Conservation (phyloP, 805 yeast species). For the Saturnispora sekii region DNA sequence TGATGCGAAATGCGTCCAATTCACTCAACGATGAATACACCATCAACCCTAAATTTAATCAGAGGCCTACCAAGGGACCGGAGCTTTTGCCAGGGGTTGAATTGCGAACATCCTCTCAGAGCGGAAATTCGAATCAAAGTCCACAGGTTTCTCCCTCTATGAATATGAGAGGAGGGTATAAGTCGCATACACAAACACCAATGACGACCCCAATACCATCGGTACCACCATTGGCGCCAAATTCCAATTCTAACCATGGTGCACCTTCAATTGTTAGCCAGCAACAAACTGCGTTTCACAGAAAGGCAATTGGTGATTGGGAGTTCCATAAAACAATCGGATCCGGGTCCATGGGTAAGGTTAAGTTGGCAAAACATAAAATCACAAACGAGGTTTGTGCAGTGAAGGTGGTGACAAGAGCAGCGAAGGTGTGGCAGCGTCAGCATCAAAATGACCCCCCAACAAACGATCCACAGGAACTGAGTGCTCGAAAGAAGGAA, state of each 20-base stretch:
- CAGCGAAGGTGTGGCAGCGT: conserved; percentile 65
- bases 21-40: conserved; percentile 21
- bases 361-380: conserved; percentile 82
- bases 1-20: conserved; percentile 48
- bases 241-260: neutral
- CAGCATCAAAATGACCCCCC: conserved; percentile 64
- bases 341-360: conserved; percentile 99
- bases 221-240: conserved; percentile 9
- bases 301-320: conserved; percentile 94
- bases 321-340: conserved; percentile 91
- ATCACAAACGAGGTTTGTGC: conserved; percentile 78
- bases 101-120: neutral
- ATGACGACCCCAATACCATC: conserved; percentile 10
- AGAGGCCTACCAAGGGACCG: conserved; percentile 1
- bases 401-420: conserved; percentile 86
- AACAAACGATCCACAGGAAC: conserved; percentile 47
- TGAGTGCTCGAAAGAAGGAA: conserved; percentile 54
- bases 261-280: conserved; percentile 3
- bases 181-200: too few relatives aligned
- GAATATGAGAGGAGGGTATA: too few relatives aligned
- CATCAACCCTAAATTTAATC: conserved; percentile 14
- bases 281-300: conserved; percentile 49
- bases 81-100: neutral
- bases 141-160: neutral
- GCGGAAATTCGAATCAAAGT: neutral